These are phyloP conservation scores for Dimocarpus longan DNA, from an alignment of 345 rosid species.

Conservation along the genomic window DNA sequence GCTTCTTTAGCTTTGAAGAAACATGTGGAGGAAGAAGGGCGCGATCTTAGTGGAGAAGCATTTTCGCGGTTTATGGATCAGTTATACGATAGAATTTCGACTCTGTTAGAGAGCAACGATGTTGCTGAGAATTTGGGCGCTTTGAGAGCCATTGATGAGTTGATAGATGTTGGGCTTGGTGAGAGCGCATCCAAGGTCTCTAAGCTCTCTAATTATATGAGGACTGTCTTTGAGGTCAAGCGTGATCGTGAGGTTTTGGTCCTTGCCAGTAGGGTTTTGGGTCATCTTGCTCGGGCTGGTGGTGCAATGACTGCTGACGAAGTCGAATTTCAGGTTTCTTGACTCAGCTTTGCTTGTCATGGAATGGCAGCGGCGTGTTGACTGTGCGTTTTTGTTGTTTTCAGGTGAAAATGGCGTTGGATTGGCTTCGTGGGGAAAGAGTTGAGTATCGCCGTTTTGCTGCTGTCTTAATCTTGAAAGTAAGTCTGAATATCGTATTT, in stretches of 20 bases:
- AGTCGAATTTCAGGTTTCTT: slow-evolving; percentile 87
- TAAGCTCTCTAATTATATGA: slow-evolving; percentile 73
- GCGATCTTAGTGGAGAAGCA: slow-evolving; percentile 88
- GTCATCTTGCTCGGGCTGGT: slow-evolving; percentile 97
- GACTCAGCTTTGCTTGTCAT: background rate
- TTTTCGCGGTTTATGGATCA: slow-evolving; percentile 91
- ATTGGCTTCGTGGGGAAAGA: slow-evolving; percentile 89
- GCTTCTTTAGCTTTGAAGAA: slow-evolving; percentile 80
- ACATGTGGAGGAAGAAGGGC: slow-evolving; percentile 81
- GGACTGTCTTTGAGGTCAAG: slow-evolving; percentile 75
- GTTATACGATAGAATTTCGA: slow-evolving; percentile 70
- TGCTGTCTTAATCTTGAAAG: slow-evolving; percentile 91
- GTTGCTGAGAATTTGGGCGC: slow-evolving; percentile 93
- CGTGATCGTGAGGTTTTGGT: slow-evolving; percentile 83
- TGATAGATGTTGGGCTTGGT: slow-evolving; percentile 90
- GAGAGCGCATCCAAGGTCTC: slow-evolving; percentile 98
- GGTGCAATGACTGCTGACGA: slow-evolving; percentile 99
- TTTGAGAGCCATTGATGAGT: slow-evolving; percentile 83
- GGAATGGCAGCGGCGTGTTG: slow-evolving; percentile 3
- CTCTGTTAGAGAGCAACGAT: slow-evolving; percentile 69
- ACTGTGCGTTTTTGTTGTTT: slow-evolving; percentile 16
- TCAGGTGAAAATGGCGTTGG: slow-evolving; percentile 85
- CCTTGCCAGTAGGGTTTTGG: slow-evolving; percentile 94
- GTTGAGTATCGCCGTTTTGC: slow-evolving; percentile 90
- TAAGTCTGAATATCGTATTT: slow-evolving; percentile 27